phyloP scores from a whole-genome alignment of 192 early-diverging fungal genomes.

The Gamsiella multidivaricata region DNA sequence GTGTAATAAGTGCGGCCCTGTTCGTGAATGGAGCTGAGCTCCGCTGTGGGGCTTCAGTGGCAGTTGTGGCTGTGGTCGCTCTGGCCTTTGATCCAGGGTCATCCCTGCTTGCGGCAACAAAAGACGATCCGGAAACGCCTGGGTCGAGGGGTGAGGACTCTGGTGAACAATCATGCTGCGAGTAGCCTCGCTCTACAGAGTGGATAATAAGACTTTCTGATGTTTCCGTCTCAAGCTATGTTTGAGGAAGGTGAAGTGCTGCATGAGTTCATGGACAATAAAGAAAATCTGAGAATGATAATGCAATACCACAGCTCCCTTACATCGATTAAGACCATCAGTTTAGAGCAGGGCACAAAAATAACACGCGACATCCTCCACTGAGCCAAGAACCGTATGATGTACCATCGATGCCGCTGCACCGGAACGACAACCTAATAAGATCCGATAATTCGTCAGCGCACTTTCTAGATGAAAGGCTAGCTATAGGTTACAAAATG shows the following conservation, averaged over 20 bases:
- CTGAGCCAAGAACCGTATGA: slow-evolving; percentile 37
- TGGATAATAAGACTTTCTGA: slow-evolving; percentile 37
- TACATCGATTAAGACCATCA: slow-evolving; percentile 43
- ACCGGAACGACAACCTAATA: slow-evolving; percentile 28
- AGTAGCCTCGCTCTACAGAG: slow-evolving; percentile 39
- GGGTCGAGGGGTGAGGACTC: background rate
- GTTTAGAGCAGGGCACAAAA: slow-evolving; percentile 39
- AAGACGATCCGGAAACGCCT: background rate
- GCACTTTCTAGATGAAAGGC: too few species aligned
- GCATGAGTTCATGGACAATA: too few species aligned
- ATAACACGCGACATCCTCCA: slow-evolving; percentile 47
- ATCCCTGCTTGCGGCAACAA: too few species aligned
- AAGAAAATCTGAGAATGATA: too few species aligned
- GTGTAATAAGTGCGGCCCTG: too few species aligned
- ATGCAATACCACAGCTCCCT: too few species aligned
- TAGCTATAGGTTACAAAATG: too few species aligned
- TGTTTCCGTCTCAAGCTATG: slow-evolving; percentile 36
- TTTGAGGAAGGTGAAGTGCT: background rate
- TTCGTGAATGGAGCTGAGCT: too few species aligned
- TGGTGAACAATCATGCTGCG: background rate
- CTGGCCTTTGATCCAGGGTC: too few species aligned
- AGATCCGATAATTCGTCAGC: background rate
- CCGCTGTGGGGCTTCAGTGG: too few species aligned
- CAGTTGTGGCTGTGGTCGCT: too few species aligned
- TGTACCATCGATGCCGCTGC: slow-evolving; percentile 39